phyloP scores from a whole-genome alignment of 257 asterid genomes.

The Leptodermis oblonga region DNA sequence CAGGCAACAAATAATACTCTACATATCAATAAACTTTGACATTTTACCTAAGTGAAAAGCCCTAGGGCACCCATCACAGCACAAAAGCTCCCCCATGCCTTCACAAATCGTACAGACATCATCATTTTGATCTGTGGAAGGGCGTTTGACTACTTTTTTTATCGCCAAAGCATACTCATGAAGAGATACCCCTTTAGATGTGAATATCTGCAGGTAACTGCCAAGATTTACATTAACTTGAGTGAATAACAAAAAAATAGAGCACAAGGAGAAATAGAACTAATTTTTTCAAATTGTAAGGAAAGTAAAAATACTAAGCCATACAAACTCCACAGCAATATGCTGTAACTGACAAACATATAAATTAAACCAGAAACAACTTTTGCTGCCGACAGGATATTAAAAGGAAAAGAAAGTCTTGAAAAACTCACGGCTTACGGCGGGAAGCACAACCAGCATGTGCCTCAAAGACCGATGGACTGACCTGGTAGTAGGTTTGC shows the following conservation, averaged over 20 bases:
- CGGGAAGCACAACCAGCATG: constrained; percentile 94
- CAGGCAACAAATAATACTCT: not conserved
- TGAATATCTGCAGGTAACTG: constrained; percentile 81
- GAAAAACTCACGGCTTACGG: constrained; percentile 81
- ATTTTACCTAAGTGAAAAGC: constrained; percentile 72
- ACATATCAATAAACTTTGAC: constrained; percentile 6
- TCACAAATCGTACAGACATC: constrained; percentile 80
- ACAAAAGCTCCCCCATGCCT: constrained; percentile 70
- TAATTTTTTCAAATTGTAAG: not conserved
- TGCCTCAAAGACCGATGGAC: constrained; percentile 87
- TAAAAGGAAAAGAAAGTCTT: not conserved
- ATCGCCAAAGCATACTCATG: constrained; percentile 65
- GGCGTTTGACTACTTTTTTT: constrained; percentile 28
- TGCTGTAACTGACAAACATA: not conserved
- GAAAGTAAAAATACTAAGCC: not conserved
- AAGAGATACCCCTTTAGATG: constrained; percentile 70
- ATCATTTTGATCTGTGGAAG: constrained; percentile 64
- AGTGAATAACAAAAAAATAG: not conserved
- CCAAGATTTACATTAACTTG: constrained; percentile 6
- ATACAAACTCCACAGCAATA: not conserved
- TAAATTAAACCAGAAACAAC: not conserved
- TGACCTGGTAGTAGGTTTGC: constrained; percentile 51
- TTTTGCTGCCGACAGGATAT: not conserved
- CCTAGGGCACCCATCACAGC: constrained; percentile 90
- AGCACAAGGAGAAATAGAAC: not conserved